These are phyloP conservation scores for Chaetomium globosum DNA, from an alignment of 2,329 filamentous ascomycete genomes.

Conservation along the genomic window DNA sequence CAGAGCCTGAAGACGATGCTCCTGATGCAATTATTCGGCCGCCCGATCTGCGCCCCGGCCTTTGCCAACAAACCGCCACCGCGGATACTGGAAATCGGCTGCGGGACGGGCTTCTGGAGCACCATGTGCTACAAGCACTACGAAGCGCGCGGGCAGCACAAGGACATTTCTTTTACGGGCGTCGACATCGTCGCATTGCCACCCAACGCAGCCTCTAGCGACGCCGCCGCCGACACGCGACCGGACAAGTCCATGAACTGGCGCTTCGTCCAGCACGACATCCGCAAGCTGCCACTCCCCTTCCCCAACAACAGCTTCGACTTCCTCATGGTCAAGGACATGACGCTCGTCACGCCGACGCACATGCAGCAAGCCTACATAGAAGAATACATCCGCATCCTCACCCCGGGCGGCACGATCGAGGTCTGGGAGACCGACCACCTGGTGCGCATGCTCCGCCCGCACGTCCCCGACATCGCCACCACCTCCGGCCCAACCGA, in stretches of 20 bases:
- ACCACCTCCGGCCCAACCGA: conserved; percentile 41
- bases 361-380: conserved; percentile 58
- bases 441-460: conserved; percentile 77
- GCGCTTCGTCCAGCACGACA: conserved; percentile 85
- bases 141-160: conserved; percentile 62
- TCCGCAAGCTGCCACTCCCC: conserved; percentile 74
- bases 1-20: conserved; percentile 84
- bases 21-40: conserved; percentile 77
- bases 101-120: conserved; percentile 87
- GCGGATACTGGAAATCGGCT: conserved; percentile 82
- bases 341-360: conserved; percentile 67
- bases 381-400: conserved; percentile 75
- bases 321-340: conserved; percentile 84
- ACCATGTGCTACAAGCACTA: conserved; percentile 84
- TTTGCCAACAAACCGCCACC: conserved; percentile 69
- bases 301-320: conserved; percentile 82
- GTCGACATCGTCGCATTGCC: conserved; percentile 73
- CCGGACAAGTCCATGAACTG: conserved; percentile 75
- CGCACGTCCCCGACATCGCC: conserved; percentile 65
- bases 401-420: conserved; percentile 75
- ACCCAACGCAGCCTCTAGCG: conserved; percentile 24
- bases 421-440: conserved; percentile 92
- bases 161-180: conserved; percentile 75
- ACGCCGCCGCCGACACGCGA: conserved; percentile 38
- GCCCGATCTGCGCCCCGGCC: conserved; percentile 72